Evolutionary conservation across 2,329 filamentous ascomycete species (phyloP).

Genomic region (Neopestalotiopsis rosae): DNA sequence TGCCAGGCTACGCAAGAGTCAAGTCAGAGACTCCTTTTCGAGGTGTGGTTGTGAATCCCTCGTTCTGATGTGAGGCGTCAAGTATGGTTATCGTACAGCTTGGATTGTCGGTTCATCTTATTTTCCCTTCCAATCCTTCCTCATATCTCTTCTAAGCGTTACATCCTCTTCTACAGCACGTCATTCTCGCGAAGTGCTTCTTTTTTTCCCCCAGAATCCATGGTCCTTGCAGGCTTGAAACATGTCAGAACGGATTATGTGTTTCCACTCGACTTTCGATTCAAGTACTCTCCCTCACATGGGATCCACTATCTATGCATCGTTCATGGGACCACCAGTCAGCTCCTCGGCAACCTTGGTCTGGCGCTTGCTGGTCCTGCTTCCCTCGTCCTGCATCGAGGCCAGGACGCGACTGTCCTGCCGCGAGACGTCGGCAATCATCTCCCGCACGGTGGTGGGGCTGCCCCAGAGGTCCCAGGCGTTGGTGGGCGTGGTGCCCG

Average conservation of each 20-base stretch:
- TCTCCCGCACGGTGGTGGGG: slow-evolving; percentile 50
- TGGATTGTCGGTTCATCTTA: neutral
- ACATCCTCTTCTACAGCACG: neutral
- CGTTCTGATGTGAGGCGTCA: neutral
- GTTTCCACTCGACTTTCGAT: too few relatives aligned
- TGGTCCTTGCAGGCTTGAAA: neutral
- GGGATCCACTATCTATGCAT: slow-evolving; percentile 17
- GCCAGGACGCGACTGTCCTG: slow-evolving; percentile 32
- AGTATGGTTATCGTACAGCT: slow-evolving; percentile 1
- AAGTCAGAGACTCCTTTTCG: neutral
- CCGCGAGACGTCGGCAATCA: slow-evolving; percentile 46
- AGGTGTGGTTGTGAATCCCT: neutral
- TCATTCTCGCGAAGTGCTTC: neutral
- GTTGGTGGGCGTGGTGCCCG: slow-evolving; percentile 44
- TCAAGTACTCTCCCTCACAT: too few relatives aligned
- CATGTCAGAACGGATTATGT: neutral
- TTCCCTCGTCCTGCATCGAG: slow-evolving; percentile 41
- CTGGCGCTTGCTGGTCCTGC: slow-evolving; percentile 56
- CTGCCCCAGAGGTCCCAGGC: slow-evolving; percentile 56
- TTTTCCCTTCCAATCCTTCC: neutral
- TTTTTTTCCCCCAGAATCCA: neutral
- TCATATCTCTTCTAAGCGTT: neutral
- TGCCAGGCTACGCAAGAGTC: neutral
- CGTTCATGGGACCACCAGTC: slow-evolving; percentile 63
- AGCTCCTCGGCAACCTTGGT: slow-evolving; percentile 63